These are phyloP conservation scores for Acanthamoeba castellanii DNA, from an alignment of 208 protist species.

Conservation along the genomic window DNA sequence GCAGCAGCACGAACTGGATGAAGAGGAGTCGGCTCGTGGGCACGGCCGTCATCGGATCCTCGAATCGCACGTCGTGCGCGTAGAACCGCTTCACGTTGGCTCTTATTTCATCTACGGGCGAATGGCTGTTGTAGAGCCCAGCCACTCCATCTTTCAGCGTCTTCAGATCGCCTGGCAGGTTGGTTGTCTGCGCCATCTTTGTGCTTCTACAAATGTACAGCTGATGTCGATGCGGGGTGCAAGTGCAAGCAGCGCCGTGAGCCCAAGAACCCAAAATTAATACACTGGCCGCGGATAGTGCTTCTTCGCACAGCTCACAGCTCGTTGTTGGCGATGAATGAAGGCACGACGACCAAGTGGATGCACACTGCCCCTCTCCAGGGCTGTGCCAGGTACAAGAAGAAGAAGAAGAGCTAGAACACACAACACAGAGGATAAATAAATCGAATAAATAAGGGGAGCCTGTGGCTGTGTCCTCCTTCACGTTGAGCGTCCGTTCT, in stretches of 20 bases:
- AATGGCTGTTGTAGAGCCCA: background rate
- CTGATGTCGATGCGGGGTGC: no score
- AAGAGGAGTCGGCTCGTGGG: conserved; percentile 6
- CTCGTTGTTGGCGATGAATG: background rate
- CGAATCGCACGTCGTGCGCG: background rate
- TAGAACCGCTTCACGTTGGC: background rate
- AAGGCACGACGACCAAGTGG: background rate
- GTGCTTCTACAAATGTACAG: background rate
- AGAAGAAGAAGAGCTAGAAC: no score
- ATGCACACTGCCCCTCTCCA: no score
- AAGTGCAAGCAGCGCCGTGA: no score
- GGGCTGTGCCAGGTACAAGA: no score
- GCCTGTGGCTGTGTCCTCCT: no score
- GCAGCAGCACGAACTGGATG: conserved; percentile 28
- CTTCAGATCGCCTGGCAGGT: background rate
- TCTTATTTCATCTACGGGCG: background rate
- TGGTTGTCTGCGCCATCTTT: background rate
- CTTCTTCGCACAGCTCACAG: background rate
- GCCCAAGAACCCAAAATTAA: background rate
- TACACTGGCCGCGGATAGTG: no score
- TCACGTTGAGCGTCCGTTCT: no score
- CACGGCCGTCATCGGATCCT: background rate
- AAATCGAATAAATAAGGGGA: no score
- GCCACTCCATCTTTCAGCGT: background rate
- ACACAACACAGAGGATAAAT: no score